phyloP scores from a whole-genome alignment of 2,329 filamentous ascomycete genomes.

The Neurospora sp. region DNA sequence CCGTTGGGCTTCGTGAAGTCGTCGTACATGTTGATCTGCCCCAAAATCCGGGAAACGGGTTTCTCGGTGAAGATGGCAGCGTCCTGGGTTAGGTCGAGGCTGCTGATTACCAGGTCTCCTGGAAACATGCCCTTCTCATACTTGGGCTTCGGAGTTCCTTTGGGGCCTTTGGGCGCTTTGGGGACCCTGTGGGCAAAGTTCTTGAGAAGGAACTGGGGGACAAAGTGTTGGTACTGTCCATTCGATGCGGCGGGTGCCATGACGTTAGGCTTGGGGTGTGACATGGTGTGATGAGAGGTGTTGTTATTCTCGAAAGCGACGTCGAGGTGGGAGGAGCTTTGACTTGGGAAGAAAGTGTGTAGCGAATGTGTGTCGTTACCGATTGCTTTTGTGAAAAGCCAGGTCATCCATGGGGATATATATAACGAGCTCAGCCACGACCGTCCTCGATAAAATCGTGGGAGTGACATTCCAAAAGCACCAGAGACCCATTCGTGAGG shows the following conservation, averaged over 20 bases:
- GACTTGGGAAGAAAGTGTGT: background rate
- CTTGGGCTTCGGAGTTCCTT: conserved; percentile 2
- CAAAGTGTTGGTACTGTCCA: conserved; percentile 14
- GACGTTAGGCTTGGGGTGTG: background rate
- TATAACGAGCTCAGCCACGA: background rate
- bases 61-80: conserved; percentile 11
- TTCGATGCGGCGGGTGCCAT: background rate
- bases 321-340: background rate
- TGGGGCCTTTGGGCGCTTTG: conserved; percentile 7
- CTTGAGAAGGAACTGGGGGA: conserved; percentile 12
- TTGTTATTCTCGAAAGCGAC: background rate
- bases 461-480: background rate
- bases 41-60: conserved; percentile 12
- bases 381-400: background rate
- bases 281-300: background rate
- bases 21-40: conserved; percentile 15
- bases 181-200: conserved; percentile 11
- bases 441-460: background rate
- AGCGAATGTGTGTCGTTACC: background rate
- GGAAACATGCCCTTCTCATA: conserved; percentile 10
- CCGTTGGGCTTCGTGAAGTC: conserved; percentile 9
- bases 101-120: conserved; percentile 7
- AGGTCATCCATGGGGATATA: background rate
- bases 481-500: background rate
- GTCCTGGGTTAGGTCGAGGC: conserved; percentile 6